These are phyloP conservation scores for Verticillium isaacii DNA, from an alignment of 2,329 filamentous ascomycete species.

Conservation along the genomic window DNA sequence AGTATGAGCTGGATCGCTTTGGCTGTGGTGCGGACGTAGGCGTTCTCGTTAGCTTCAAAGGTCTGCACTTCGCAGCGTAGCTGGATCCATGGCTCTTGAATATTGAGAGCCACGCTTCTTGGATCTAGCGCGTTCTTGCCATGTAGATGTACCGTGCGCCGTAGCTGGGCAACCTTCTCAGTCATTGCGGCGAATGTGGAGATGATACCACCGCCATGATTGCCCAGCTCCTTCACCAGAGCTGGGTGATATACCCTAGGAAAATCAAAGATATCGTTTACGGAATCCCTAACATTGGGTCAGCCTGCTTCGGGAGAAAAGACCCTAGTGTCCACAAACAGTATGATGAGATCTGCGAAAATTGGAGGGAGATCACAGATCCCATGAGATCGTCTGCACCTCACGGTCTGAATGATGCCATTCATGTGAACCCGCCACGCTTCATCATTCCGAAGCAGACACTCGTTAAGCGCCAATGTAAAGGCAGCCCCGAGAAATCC, in stretches of 20 bases:
- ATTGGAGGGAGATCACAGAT: too few species aligned
- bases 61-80: background rate
- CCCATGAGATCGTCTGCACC: background rate
- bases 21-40: background rate
- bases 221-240: background rate
- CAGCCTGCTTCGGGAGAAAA: background rate
- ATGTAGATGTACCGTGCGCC: background rate
- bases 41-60: background rate
- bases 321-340: too few species aligned
- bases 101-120: too few species aligned
- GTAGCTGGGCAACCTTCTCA: background rate
- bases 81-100: too few species aligned
- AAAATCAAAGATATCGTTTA: background rate
- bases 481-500: background rate
- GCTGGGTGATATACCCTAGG: background rate
- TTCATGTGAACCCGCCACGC: slow-evolving; percentile 6
- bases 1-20: background rate
- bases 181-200: background rate
- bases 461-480: slow-evolving; percentile 6
- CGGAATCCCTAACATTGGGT: background rate
- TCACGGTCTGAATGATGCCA: background rate
- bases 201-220: background rate
- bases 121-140: too few species aligned
- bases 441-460: slow-evolving; percentile 1
- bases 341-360: too few species aligned